Conservation (phyloP, 768 basidiomycete genomes). For the Tricholoma terreum region DNA sequence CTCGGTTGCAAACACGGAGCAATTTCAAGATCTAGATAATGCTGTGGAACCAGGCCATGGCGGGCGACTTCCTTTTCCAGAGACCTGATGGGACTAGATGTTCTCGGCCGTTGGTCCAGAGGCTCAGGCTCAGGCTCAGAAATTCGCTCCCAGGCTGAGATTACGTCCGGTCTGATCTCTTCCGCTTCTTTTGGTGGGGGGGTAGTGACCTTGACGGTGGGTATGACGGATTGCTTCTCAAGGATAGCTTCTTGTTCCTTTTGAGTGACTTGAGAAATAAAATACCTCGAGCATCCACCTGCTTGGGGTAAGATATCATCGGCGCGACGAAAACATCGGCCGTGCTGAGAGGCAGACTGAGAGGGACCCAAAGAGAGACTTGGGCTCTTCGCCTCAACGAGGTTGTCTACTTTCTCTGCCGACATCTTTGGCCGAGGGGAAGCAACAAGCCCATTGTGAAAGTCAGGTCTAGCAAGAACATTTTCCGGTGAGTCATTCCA, state of each 20-base stretch:
- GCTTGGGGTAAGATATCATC: neutral
- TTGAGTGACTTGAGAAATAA: neutral
- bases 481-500: slow-evolving; percentile 5
- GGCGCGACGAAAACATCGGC: neutral
- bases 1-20: neutral
- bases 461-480: neutral
- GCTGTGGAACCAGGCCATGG: neutral
- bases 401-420: neutral
- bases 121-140: neutral
- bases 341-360: slow-evolving; percentile 26
- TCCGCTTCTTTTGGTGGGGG: neutral
- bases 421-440: neutral
- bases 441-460: neutral
- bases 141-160: neutral
- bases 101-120: too few species aligned
- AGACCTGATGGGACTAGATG: neutral
- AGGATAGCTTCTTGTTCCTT: neutral
- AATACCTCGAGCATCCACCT: neutral
- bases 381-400: neutral
- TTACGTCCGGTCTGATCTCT: neutral
- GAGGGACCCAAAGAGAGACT: slow-evolving; percentile 26
- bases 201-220: neutral
- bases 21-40: neutral
- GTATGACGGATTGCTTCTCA: neutral
- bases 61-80: neutral